Evolutionary conservation across 306 rosid genomes (phyloP), one percentile per base, ranked within the genome.

Genomic region (Cyamopsis tetragonoloba): DNA sequence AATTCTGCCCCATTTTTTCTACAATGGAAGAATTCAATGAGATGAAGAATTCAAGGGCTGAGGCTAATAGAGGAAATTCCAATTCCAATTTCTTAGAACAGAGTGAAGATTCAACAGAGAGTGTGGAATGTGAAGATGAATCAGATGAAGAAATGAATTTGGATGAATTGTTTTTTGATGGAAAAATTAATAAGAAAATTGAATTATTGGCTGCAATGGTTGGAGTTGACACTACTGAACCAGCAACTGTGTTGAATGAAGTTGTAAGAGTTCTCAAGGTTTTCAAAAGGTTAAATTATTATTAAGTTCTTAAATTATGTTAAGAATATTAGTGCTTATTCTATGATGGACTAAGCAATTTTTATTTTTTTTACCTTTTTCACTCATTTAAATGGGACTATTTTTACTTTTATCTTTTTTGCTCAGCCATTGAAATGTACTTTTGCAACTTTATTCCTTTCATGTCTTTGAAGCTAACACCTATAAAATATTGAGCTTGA

Each of bases 171-270:
- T 17, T 80, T n/a, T 19, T 35, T 51, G 47, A 76, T 35, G 81
- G 38, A 66, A 48, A 72, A 51, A 60, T 57, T 24, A 66, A 38
- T 62, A 50, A 66, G 81, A 80, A 76, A 49, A 62, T 80, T 7
- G 75, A 80, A 55, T 12, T 66, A 14, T 46, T 80, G 70, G 79
- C 79, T 66, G 65, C 69, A 43, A 59, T 76, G 81, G 85, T 80
- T 66, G 81, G 81, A 71, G 41, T 80, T 71, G 59, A 66, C 18
- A 66, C 59, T 47, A 9, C 44, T 18, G 76, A 76, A n/a, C 85
- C 79, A 13, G 66, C 22, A 1, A 15, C 30, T 62, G 77, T 82
- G 56, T 51, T 79, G 27, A 68, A 69, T 41, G 81, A 79, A 71
- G 86, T 82, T 2, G 73, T 67, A 55, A 76, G 72, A 32, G 65